Conservation (phyloP, 768 basidiomycete genomes). For the Tylopilus sp. region DNA sequence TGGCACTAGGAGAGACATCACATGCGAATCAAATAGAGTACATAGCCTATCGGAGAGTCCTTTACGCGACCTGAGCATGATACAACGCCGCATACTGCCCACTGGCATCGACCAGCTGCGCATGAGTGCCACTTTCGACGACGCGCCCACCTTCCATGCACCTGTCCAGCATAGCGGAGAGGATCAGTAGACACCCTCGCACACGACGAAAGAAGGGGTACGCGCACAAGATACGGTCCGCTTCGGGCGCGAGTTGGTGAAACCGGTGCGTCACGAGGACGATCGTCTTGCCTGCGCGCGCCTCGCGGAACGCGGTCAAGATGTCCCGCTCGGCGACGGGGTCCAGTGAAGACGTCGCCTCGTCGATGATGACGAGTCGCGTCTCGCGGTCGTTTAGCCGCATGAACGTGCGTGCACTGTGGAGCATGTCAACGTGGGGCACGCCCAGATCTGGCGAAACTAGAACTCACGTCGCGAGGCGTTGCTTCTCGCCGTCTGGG, state of each 20-base stretch:
- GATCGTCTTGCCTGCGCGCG: constrained; percentile 47
- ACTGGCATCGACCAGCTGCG: constrained; percentile 19
- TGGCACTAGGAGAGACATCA: too few relatives aligned
- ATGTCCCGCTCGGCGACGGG: constrained; percentile 50
- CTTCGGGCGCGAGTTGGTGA: constrained; percentile 45
- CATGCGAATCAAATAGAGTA: too few relatives aligned
- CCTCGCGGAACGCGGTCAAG: constrained; percentile 36
- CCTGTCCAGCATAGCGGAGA: constrained; percentile 10
- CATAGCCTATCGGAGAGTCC: too few relatives aligned
- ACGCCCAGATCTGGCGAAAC: too few relatives aligned
- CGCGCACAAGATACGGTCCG: constrained; percentile 51
- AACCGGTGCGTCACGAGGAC: constrained; percentile 58
- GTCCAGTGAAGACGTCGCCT: constrained; percentile 57
- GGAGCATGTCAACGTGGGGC: too few relatives aligned
- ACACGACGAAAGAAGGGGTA: background rate
- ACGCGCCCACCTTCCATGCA: constrained; percentile 33
- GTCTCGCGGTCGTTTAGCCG: constrained; percentile 31
- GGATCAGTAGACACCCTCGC: background rate
- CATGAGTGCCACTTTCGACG: constrained; percentile 32
- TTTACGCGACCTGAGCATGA: constrained; percentile 13
- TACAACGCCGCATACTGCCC: constrained; percentile 31
- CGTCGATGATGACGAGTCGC: constrained; percentile 52
- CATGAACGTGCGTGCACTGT: constrained; percentile 48
- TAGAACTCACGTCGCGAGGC: constrained; percentile 45
- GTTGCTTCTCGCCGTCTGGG: constrained; percentile 45